phyloP scores from a whole-genome alignment of 1,139 yeast species.

The Saccharomycopsis hybrid region DNA sequence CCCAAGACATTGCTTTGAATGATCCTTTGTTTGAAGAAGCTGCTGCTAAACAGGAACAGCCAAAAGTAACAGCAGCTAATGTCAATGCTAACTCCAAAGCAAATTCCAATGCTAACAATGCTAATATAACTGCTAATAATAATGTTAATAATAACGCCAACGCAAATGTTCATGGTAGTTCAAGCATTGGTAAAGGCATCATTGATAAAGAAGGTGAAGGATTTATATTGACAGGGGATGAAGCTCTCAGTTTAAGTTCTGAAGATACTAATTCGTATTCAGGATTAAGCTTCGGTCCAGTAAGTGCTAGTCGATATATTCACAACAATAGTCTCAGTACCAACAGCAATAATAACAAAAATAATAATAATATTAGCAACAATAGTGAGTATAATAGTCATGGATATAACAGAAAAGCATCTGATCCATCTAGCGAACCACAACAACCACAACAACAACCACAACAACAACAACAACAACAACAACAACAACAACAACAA shows the following conservation, averaged over 20 bases:
- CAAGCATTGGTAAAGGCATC: not conserved
- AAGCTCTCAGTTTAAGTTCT: constrained; percentile 14
- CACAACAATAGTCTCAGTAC: not conserved
- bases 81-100: no score
- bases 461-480: not conserved
- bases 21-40: constrained; percentile 2
- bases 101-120: not conserved
- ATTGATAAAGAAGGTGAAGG: constrained; percentile 11
- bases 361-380: not conserved
- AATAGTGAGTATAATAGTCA: not conserved
- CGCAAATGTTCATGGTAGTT: no score
- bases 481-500: constrained; percentile 1
- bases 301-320: not conserved
- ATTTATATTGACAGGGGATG: constrained; percentile 16
- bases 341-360: not conserved
- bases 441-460: not conserved
- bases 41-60: no score
- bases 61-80: no score
- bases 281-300: constrained; percentile 12
- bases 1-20: constrained; percentile 11
- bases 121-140: no score
- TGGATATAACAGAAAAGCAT: not conserved
- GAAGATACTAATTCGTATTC: constrained; percentile 14
- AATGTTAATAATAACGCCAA: no score
- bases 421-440: no score